A percentile compares a stretch with the other conserved stretches of the same genome.
Evolutionary conservation across 441 rosid genomes (phyloP).

Genomic region (Populus hybrid): DNA sequence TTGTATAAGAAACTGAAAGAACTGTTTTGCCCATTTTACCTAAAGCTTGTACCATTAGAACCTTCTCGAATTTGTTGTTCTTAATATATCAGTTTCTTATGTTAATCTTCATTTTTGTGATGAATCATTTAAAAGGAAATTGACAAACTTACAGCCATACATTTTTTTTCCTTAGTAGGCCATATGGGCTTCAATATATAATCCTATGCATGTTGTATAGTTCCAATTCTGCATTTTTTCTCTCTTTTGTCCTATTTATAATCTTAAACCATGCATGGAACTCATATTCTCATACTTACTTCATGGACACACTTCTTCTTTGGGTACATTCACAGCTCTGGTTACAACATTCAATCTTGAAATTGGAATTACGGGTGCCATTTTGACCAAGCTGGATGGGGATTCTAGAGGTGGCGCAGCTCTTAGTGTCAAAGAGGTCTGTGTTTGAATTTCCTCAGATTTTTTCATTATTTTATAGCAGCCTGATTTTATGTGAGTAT

Average conservation of each 20-base stretch:
- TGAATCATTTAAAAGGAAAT: neutral
- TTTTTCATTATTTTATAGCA: conserved; percentile 4
- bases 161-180: neutral
- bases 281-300: neutral
- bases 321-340: conserved; percentile 47
- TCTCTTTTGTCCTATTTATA: neutral
- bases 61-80: neutral
- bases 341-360: conserved; percentile 93
- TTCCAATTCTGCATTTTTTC: neutral
- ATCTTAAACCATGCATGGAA: neutral
- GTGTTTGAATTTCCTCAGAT: conserved; percentile 18
- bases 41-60: neutral
- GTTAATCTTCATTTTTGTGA: neutral
- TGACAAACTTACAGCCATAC: neutral
- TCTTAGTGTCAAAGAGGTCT: conserved; percentile 95
- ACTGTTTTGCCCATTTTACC: neutral
- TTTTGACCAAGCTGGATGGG: conserved; percentile 95
- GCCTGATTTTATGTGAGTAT: neutral
- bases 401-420: conserved; percentile 99
- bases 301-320: neutral
- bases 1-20: too few species aligned
- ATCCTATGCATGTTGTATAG: neutral
- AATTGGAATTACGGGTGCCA: conserved; percentile 99
- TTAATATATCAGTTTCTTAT: neutral
- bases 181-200: neutral